A percentile compares a stretch with the other conserved stretches of the same genome.
Evolutionary conservation across 768 basidiomycete species (phyloP).

Genomic region (Xanthoconium purpureum): DNA sequence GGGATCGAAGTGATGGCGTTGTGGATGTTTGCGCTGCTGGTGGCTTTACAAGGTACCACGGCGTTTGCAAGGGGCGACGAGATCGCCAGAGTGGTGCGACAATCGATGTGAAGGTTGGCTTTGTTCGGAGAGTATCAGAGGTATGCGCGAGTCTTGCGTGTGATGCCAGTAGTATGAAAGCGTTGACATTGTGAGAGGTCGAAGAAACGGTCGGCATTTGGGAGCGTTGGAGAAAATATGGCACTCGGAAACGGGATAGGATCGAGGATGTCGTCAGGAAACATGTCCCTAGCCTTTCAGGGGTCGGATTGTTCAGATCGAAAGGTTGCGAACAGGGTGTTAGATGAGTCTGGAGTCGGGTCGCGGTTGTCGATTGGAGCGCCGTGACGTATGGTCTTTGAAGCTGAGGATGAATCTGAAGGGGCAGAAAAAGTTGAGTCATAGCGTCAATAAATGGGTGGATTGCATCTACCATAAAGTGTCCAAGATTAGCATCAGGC

Average conservation of each 20-base stretch:
- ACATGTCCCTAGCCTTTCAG: not conserved
- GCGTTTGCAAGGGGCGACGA: not conserved
- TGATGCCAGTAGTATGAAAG: not conserved
- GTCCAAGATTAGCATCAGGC: not conserved
- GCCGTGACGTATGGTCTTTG: not conserved
- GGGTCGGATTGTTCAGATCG: not conserved
- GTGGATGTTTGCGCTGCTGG: not conserved
- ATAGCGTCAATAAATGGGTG: too few species aligned
- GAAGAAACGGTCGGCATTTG: not conserved
- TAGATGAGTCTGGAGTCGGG: not conserved
- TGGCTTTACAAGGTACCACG: not conserved
- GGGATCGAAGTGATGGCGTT: not conserved
- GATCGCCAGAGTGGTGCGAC: not conserved
- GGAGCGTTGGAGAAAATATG: not conserved
- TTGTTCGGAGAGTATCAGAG: not conserved
- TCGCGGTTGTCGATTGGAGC: not conserved
- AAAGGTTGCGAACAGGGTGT: not conserved
- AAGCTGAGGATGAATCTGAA: not conserved
- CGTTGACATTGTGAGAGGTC: not conserved
- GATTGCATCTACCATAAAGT: not conserved
- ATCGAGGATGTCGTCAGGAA: not conserved
- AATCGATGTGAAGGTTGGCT: not conserved
- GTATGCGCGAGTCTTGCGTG: not conserved
- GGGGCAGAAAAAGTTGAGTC: not conserved
- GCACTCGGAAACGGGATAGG: not conserved